Evolutionary conservation across 1,139 yeast genomes (phyloP), one percentile per base, ranked within the genome.

Genomic region (Saccharomycopsis crataegensis): DNA sequence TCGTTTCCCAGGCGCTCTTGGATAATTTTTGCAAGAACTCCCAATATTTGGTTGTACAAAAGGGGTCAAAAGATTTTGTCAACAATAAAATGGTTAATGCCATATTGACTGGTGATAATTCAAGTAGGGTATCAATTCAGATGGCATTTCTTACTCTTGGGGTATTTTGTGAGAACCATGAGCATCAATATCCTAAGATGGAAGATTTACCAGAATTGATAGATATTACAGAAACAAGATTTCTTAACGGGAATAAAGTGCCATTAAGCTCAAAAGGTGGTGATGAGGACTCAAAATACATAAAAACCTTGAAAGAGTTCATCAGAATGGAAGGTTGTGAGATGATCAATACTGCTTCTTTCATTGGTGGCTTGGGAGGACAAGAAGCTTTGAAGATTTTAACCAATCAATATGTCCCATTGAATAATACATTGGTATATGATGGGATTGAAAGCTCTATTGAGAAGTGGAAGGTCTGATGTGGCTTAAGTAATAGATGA

Each of bases 291-390:
- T 37, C 60, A 43, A 17, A 43, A 43, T 12, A 3, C n/a, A 16
- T 43, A 14, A 12, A 63, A 62, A 11, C 53, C 0, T 52, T 71
- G 12, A 64, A 63, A 50, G 75, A 72, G 55, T 22, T 71, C 3
- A 51, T 69, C 3, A 67, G 83, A 48, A 63, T 70, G 8, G 67
- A 70, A 4, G 75, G 77, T 2, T 59, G 60, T 0, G 79, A 76
- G 58, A 54, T 80, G 17, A 71, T 75, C 52, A 77, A 78, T 57
- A 73, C 76, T 17, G 68, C 80, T 1, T 68, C 85, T 0, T 66
- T 86, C 6, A 70, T 86, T 62, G 96, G 96, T 3, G 96, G 96
- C 1, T 72, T 88, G 31, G 91, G 81, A 0, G 83, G 89, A n/a
- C 96, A 89, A 63, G 96, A 89, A 62, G 80, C 78, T 22, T 72